phyloP scores from a whole-genome alignment of 176 grass and related monocot species.

The Musa troglodytarum region DNA sequence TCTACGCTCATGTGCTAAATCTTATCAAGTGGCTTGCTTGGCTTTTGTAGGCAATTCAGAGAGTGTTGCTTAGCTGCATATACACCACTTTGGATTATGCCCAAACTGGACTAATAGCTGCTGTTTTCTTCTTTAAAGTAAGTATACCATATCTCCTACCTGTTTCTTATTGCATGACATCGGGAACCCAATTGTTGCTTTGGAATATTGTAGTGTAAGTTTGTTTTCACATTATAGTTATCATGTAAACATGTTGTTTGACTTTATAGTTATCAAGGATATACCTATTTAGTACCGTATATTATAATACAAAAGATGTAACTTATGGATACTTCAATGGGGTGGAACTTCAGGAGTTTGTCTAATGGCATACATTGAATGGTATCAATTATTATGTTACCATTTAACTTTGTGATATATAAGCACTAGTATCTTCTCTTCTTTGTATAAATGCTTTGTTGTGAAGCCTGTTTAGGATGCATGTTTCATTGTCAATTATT shows the following conservation, averaged over 20 bases:
- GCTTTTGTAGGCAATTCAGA: slow-evolving; percentile 57
- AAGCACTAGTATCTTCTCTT: too few relatives aligned
- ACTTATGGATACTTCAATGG: slow-evolving; percentile 1
- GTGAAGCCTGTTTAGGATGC: too few relatives aligned
- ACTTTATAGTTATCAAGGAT: background rate
- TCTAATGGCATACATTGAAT: too few relatives aligned
- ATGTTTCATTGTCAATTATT: too few relatives aligned
- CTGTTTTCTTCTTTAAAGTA: slow-evolving; percentile 99
- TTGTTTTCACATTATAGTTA: background rate
- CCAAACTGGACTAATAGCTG: slow-evolving; percentile 90
- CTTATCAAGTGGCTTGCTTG: slow-evolving; percentile 12
- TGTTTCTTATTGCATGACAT: background rate
- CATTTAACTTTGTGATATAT: too few relatives aligned
- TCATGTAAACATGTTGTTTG: background rate
- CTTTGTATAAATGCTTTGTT: too few relatives aligned
- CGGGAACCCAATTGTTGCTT: background rate
- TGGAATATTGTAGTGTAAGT: background rate
- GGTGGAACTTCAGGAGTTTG: background rate
- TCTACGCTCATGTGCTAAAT: slow-evolving; percentile 1
- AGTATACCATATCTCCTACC: slow-evolving; percentile 8
- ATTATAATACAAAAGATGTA: background rate
- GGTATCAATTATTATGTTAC: too few relatives aligned
- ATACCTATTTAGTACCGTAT: background rate
- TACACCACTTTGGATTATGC: slow-evolving; percentile 94
- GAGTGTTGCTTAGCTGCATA: slow-evolving; percentile 56